These are phyloP conservation scores for Cudoniella acicularis DNA, from an alignment of 495 filamentous ascomycete species.

Conservation along the genomic window DNA sequence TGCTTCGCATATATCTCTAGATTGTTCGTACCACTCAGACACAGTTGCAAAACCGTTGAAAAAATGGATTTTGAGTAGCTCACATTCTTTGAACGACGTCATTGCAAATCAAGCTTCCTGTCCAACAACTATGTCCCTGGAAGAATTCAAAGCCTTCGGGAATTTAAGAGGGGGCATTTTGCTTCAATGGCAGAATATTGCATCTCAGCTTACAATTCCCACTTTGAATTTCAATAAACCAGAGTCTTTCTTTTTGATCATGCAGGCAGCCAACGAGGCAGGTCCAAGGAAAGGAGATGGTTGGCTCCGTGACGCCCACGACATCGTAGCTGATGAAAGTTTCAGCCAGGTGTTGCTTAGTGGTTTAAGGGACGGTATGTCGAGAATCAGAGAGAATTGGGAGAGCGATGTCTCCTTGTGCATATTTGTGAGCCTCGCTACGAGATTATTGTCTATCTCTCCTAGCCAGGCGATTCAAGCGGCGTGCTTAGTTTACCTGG, in stretches of 20 bases:
- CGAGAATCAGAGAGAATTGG: background rate
- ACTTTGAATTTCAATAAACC: background rate
- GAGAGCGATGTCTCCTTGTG: background rate
- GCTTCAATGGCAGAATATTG: background rate
- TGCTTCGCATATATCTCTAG: no score
- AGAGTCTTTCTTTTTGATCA: background rate
- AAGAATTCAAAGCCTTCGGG: background rate
- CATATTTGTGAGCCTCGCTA: background rate
- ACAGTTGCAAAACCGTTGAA: no score
- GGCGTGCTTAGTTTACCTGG: background rate
- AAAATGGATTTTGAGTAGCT: no score
- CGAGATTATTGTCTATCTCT: background rate
- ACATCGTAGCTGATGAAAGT: background rate
- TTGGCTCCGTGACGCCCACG: background rate
- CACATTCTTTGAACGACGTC: no score
- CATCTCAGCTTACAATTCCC: background rate
- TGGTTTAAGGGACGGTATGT: background rate
- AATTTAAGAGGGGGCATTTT: background rate
- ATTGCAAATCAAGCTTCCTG: background rate
- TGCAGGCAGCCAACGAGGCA: background rate
- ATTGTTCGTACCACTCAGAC: no score
- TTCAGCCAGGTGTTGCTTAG: background rate
- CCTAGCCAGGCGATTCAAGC: background rate
- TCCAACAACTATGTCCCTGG: background rate
- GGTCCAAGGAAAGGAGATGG: background rate